Evolutionary conservation across 2,329 filamentous ascomycete genomes (phyloP).

Genomic region (Penicillium brasilianum): DNA sequence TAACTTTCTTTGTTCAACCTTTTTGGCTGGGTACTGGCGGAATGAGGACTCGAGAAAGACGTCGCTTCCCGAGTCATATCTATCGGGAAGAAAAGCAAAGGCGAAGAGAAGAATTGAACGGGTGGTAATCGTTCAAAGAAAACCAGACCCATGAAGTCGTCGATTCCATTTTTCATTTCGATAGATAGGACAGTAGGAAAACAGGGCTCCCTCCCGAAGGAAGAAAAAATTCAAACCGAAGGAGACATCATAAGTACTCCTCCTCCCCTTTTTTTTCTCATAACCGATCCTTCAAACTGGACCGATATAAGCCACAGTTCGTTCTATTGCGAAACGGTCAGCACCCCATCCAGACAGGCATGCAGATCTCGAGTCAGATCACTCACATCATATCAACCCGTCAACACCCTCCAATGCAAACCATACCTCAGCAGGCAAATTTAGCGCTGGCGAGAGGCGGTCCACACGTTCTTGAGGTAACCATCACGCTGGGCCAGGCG

Average conservation of each 20-base stretch:
- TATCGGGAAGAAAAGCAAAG: conserved; percentile 22
- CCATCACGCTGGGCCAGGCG: conserved; percentile 94
- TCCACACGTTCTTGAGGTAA: conserved; percentile 97
- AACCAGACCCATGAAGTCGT: conserved; percentile 34
- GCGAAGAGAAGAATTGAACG: conserved; percentile 20
- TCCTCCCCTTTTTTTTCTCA: conserved; percentile 26
- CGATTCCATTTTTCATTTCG: conserved; percentile 38
- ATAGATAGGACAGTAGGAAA: conserved; percentile 36
- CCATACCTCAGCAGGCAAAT: conserved; percentile 29
- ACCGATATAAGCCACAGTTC: conserved; percentile 34
- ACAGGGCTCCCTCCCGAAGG: conserved; percentile 30
- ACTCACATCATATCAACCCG: conserved; percentile 37
- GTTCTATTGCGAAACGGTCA: conserved; percentile 17
- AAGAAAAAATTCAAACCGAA: conserved; percentile 26
- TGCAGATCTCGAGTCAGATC: neutral
- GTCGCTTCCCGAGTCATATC: conserved; percentile 12
- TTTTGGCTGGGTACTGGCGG: conserved; percentile 14
- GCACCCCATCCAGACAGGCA: neutral
- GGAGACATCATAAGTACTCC: conserved; percentile 26
- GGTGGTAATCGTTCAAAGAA: conserved; percentile 22
- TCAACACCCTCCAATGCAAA: conserved; percentile 38
- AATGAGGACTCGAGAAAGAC: neutral
- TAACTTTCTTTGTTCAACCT: conserved; percentile 19
- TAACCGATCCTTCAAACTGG: conserved; percentile 33
- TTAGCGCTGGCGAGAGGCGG: conserved; percentile 65